These are phyloP conservation scores for Ramaria rubella DNA, from an alignment of 768 basidiomycete species.

Conservation along the genomic window DNA sequence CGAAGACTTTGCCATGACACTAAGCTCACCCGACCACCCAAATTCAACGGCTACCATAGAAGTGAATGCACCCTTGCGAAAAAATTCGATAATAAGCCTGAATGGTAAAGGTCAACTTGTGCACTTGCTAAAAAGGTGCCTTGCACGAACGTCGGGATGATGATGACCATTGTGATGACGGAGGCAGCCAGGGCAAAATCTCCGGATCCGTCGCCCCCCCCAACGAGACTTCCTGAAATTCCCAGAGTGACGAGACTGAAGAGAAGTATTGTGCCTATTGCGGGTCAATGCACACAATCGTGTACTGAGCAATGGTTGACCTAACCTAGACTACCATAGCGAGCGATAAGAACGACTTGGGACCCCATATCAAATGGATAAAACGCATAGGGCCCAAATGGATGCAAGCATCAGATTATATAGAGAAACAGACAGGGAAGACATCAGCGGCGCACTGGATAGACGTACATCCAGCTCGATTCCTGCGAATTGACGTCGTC, in stretches of 20 bases:
- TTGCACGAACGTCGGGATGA: slow-evolving; percentile 9
- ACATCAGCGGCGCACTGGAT: too few relatives aligned
- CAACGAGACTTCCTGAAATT: not conserved
- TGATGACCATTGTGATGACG: slow-evolving; percentile 23
- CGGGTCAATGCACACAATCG: not conserved
- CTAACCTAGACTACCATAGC: too few relatives aligned
- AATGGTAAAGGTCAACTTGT: not conserved
- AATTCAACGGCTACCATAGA: slow-evolving; percentile 36
- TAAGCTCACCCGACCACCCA: slow-evolving; percentile 30
- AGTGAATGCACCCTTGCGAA: slow-evolving; percentile 32
- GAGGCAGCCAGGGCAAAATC: slow-evolving; percentile 25
- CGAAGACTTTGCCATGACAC: not conserved
- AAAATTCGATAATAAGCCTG: slow-evolving; percentile 31
- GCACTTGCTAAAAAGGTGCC: slow-evolving; percentile 17
- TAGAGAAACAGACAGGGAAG: too few relatives aligned
- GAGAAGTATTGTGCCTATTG: not conserved
- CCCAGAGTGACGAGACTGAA: not conserved
- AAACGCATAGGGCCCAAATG: too few relatives aligned
- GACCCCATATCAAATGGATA: too few relatives aligned
- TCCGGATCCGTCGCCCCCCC: not conserved
- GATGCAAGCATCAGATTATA: too few relatives aligned
- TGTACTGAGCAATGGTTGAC: too few relatives aligned
- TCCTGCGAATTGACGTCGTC: too few relatives aligned
- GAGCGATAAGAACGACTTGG: too few relatives aligned
- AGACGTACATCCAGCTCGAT: too few relatives aligned